Evolutionary conservation across 805 yeast species (phyloP), one percentile per base, ranked within the genome.

Genomic region (Isabelozyma rhagii): DNA sequence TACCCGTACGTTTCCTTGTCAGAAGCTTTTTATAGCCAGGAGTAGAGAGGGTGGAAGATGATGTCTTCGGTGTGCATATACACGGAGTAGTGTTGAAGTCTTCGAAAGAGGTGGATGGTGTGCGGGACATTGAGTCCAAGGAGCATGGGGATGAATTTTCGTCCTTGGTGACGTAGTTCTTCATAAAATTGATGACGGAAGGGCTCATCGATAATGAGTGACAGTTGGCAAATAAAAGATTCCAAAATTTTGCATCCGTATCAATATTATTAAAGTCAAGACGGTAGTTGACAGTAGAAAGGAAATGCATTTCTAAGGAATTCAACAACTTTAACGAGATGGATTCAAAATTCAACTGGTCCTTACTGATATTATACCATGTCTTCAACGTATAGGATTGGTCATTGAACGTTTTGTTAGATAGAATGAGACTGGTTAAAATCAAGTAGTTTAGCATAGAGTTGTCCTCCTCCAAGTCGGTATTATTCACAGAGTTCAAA

Each of bases 301-400:
- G 56, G 47, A 64, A 67, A 44, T 62, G 63, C 27, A 57, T 47
- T 51, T 69, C 74, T 47, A 69, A 52, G 27, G 56, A 54, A 47
- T 65, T 66, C 44, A 69, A 51, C 18, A 66, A 39, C 41, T 56
- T 56, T 39, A 67, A 54, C 47, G 65, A 63, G 6, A 62, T 44
- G 28, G 53, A 52, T 7, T 57, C 40, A 28, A 51, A 40, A 15
- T 47, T 14, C 15, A 21, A 8, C 25, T 46, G 15, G 40, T 45
- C 42, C 45, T 31, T 36, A 48, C 48, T 29, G 40, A 63, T 55
- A 51, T 56, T 62, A 9, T 76, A 63, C 83, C 83, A 76, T 21
- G 83, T 79, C 53, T 77, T 77, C 55, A 76, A 64, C 2, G 82
- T 77, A 52, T 77, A 79, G 41, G 77, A 71, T 46, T 75, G 80